These are phyloP conservation scores for Bertia moriformis DNA, from an alignment of 2,329 filamentous ascomycete genomes.

Conservation along the genomic window DNA sequence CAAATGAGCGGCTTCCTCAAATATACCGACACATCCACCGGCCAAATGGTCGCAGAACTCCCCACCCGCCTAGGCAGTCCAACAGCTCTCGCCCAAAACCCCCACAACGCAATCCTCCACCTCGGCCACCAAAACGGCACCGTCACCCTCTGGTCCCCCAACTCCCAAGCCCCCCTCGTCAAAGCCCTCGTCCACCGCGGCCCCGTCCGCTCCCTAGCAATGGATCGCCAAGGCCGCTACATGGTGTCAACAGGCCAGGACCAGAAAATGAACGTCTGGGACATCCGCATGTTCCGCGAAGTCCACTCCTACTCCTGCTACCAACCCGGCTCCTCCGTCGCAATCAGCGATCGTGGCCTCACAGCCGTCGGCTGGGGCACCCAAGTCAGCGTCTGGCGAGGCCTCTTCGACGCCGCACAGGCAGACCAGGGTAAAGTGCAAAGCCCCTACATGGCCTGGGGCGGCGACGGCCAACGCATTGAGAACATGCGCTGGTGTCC, in stretches of 20 bases:
- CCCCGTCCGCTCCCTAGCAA: conserved; percentile 69
- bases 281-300: conserved; percentile 84
- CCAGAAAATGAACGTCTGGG: conserved; percentile 85
- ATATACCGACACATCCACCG: conserved; percentile 91
- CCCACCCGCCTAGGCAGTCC: conserved; percentile 74
- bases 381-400: conserved; percentile 77
- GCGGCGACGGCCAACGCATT: conserved; percentile 67
- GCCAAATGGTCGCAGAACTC: conserved; percentile 72
- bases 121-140: conserved; percentile 90
- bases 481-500: conserved; percentile 84
- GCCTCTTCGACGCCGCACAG: conserved; percentile 53
- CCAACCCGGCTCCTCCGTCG: conserved; percentile 67
- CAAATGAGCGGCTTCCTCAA: conserved; percentile 73
- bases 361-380: conserved; percentile 88
- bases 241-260: conserved; percentile 92
- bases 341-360: conserved; percentile 77
- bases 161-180: conserved; percentile 70
- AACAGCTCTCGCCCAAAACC: conserved; percentile 74
- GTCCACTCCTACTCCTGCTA: conserved; percentile 78
- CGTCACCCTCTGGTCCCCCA: conserved; percentile 91
- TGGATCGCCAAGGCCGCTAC: conserved; percentile 83
- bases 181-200: conserved; percentile 83
- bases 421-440: conserved; percentile 61
- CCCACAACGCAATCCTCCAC: conserved; percentile 81
- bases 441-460: conserved; percentile 86